Evolutionary conservation across 345 rosid species (phyloP).

Genomic region (Acer yangbiense): DNA sequence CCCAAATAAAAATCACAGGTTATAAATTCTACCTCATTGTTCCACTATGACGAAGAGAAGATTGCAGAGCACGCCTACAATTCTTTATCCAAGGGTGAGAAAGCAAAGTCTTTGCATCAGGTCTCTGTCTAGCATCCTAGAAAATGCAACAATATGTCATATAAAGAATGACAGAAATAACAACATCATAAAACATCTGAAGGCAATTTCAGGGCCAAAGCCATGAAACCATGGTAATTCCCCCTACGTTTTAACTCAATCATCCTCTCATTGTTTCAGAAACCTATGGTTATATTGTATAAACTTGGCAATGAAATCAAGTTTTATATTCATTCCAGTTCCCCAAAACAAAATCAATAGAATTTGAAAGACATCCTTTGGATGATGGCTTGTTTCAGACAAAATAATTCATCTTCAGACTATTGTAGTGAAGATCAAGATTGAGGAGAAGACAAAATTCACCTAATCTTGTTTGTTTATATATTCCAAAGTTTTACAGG

Average conservation of each 20-base stretch:
- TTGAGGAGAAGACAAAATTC: too few species aligned
- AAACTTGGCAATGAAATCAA: neutral
- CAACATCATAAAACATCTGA: slow-evolving; percentile 1
- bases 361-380: neutral
- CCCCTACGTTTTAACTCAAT: neutral
- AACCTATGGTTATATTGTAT: neutral
- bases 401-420: neutral
- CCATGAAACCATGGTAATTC: neutral
- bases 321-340: neutral
- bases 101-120: slow-evolving; percentile 98
- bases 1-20: neutral
- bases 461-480: too few species aligned
- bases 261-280: slow-evolving; percentile 1
- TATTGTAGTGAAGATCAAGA: neutral
- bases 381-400: neutral
- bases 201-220: neutral
- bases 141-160: slow-evolving; percentile 25
- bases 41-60: slow-evolving; percentile 85
- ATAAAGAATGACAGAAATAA: slow-evolving; percentile 13
- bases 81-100: slow-evolving; percentile 99
- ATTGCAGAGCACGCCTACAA: slow-evolving; percentile 81
- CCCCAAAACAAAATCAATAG: neutral
- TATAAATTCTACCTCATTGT: slow-evolving; percentile 55
- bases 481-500: too few species aligned
- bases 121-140: slow-evolving; percentile 98